phyloP scores from a whole-genome alignment of 768 basidiomycete species.

The Podaxis sp. region DNA sequence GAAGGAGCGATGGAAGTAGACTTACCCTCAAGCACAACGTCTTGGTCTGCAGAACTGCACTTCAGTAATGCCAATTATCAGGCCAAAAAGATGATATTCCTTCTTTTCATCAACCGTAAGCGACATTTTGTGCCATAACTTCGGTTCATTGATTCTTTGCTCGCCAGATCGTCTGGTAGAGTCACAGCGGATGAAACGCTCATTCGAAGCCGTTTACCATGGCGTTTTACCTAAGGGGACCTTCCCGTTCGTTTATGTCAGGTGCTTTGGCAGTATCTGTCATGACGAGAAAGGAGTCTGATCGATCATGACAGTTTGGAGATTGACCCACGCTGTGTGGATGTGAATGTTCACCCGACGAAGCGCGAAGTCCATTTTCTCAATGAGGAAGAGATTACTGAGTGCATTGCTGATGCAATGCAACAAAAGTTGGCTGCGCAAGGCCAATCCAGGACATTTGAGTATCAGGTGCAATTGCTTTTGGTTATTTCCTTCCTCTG shows the following conservation, averaged over 20 bases:
- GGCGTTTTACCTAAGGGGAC: slow-evolving; percentile 86
- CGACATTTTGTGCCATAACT: slow-evolving; percentile 6
- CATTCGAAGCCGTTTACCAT: slow-evolving; percentile 83
- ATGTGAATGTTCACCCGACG: slow-evolving; percentile 98
- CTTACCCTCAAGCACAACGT: slow-evolving; percentile 29
- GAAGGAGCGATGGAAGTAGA: slow-evolving; percentile 29
- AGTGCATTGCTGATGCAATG: slow-evolving; percentile 70
- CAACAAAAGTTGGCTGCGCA: slow-evolving; percentile 62
- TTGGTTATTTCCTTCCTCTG: background rate
- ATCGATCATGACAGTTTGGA: slow-evolving; percentile 50
- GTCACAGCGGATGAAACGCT: slow-evolving; percentile 80
- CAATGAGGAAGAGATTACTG: slow-evolving; percentile 84
- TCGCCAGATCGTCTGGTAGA: slow-evolving; percentile 86
- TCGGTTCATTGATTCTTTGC: background rate
- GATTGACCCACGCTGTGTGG: slow-evolving; percentile 84
- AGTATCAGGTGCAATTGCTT: slow-evolving; percentile 56
- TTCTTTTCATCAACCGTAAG: slow-evolving; percentile 95
- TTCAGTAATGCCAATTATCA: slow-evolving; percentile 89
- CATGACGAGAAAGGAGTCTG: background rate
- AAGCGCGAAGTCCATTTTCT: slow-evolving; percentile 96
- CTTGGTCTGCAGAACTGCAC: slow-evolving; percentile 73
- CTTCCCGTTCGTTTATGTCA: slow-evolving; percentile 90
- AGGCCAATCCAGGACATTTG: slow-evolving; percentile 66
- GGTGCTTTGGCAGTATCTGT: slow-evolving; percentile 42
- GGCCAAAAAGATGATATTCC: slow-evolving; percentile 78